A percentile compares a stretch with the other conserved stretches of the same genome.
phyloP scores from a whole-genome alignment of 441 rosid species.

The Arabidopsis lyrata region DNA sequence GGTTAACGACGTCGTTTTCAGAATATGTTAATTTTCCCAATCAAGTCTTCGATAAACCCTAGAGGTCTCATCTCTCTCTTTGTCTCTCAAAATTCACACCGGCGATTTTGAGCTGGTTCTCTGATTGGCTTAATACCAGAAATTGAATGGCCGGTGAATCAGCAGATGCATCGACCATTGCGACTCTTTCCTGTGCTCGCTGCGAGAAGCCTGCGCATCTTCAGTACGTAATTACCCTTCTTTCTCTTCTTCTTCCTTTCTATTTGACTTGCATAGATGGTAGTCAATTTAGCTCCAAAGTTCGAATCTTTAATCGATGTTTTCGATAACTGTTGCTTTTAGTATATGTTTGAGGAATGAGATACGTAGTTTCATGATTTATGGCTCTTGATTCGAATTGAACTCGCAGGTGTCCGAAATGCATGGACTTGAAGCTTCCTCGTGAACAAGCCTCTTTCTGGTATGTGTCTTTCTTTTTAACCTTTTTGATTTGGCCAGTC shows the following conservation, averaged over 20 bases:
- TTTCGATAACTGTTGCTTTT: not conserved
- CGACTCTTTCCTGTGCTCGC: slow-evolving; percentile 59
- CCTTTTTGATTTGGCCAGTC: slow-evolving; percentile 11
- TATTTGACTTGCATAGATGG: slow-evolving; percentile 1
- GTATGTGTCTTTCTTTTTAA: slow-evolving; percentile 47
- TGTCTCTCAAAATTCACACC: slow-evolving; percentile 2
- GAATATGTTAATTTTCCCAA: not conserved
- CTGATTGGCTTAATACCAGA: slow-evolving; percentile 13
- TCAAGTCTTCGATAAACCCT: slow-evolving; percentile 35
- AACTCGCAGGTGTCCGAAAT: slow-evolving; percentile 83
- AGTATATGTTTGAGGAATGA: not conserved
- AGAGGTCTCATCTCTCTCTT: not conserved
- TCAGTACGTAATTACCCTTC: slow-evolving; percentile 61
- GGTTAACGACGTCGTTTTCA: slow-evolving; percentile 22
- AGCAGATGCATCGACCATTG: slow-evolving; percentile 58
- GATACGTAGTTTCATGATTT: not conserved
- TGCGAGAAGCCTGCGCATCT: slow-evolving; percentile 88
- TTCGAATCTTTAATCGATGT: not conserved
- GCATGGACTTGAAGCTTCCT: slow-evolving; percentile 89
- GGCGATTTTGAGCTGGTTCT: slow-evolving; percentile 9
- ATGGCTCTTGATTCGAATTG: slow-evolving; percentile 1
- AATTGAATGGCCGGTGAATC: slow-evolving; percentile 72
- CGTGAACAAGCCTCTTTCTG: slow-evolving; percentile 96
- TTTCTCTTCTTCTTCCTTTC: not conserved
- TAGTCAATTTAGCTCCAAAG: not conserved